These are phyloP conservation scores for Cordyceps tenuipes DNA, from an alignment of 2,329 filamentous ascomycete genomes.

Conservation along the genomic window DNA sequence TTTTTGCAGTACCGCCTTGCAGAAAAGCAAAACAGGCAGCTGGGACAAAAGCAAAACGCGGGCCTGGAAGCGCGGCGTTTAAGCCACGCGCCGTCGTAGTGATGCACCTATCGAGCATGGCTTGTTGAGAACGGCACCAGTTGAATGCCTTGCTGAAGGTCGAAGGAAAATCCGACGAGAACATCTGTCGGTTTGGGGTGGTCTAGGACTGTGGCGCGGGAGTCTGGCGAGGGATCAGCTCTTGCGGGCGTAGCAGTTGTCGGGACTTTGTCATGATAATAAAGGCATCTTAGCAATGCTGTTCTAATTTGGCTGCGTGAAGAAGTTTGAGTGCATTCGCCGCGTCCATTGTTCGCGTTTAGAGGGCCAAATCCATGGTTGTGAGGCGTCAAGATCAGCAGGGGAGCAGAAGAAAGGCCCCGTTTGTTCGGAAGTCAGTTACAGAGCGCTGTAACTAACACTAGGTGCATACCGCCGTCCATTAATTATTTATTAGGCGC, in stretches of 20 bases:
- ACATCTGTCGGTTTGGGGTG: too few relatives aligned
- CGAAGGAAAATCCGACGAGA: too few relatives aligned
- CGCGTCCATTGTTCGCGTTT: too few relatives aligned
- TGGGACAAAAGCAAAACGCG: not conserved
- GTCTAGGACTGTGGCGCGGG: too few relatives aligned
- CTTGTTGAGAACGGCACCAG: not conserved
- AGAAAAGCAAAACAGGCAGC: not conserved
- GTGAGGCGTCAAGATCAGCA: not conserved
- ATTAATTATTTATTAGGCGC: not conserved
- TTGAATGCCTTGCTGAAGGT: not conserved
- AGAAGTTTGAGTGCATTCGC: too few relatives aligned
- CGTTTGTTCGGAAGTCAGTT: not conserved
- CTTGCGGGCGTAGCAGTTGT: not conserved
- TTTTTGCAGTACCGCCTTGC: not conserved
- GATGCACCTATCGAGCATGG: not conserved
- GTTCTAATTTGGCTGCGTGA: too few relatives aligned
- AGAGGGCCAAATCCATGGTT: not conserved
- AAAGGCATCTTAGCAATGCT: not conserved
- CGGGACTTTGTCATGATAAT: not conserved
- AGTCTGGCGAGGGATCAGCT: too few relatives aligned
- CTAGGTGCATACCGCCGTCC: too few relatives aligned
- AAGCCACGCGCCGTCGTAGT: not conserved
- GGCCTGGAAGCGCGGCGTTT: conserved; percentile 1
- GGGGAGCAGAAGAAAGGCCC: not conserved
- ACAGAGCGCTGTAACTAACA: not conserved